Evolutionary conservation across 2,329 filamentous ascomycete species (phyloP), one percentile per base, ranked within the genome.

Genomic region (Rutstroemia sp.): DNA sequence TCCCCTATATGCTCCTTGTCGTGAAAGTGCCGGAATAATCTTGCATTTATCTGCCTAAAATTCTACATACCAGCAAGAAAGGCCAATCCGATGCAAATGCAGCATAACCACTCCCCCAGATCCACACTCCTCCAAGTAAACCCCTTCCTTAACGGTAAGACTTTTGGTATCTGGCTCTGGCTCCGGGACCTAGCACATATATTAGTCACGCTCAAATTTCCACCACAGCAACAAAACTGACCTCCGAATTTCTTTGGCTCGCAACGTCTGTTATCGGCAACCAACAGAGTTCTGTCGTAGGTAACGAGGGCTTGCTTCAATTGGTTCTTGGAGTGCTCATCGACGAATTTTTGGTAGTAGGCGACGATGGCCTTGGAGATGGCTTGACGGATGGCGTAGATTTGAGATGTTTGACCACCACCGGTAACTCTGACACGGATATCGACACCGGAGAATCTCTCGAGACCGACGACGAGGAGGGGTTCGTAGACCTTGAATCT

Each of bases 401-500:
- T 84, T 79, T 96, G 92, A 61, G 90, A 95, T 67, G 88, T 92
- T 84, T 97, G 92, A 81, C 92, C 94, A 89, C 94, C 94, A 76
- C 94, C 94, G 72, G 85, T 83, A 72, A 97, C 94, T 73, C 92
- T 89, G 75, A 97, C 90, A 70, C 94, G 89, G 81, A 99, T 96
- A 78, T 99, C 94, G 77, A 97, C 90, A 73, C 88, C 83, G 73
- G 89, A 85, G 81, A 96, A 96, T 80, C 96, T 97, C 81, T 99
- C 94, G 72, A 95, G 85, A 70, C 94, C 94, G 74, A 97, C 85
- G 74, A 99, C 89, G 71, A 99, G 87, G 77, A 99, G 80, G 71
- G 94, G 94, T 81, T 99, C 94, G 87, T 99, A 99, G 79, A 97
- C 92, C 88, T 96, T 97, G 87, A 95, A 96, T 77, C 94, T 88